Evolutionary conservation across 1,284 basidiomycete species (phyloP), one percentile per base, ranked within the genome.

Genomic region (Leccinum holopus): DNA sequence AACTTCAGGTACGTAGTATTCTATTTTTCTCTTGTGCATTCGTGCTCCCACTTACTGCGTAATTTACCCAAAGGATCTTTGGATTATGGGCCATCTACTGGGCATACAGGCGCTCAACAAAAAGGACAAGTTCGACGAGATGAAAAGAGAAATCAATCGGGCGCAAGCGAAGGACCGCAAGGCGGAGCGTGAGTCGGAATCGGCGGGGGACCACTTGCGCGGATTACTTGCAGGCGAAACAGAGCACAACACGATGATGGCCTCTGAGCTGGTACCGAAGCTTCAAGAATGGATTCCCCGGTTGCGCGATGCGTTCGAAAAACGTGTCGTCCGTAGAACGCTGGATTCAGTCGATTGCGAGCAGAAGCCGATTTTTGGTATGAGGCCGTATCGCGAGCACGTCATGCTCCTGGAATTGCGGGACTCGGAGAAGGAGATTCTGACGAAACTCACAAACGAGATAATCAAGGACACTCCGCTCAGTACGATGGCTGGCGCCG

Each of bases 111-210:
- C 30, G 30, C 30, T 32, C 30, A 32, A 32, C 30, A 32, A 32
- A 32, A 33, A 54, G 16, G 30, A 9, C 9, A 54, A 54, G 25
- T 54, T 33, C 32, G 28, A 61, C 5, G 18, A 54, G 1, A 58
- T 61, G 41, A 61, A 14, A 10, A 30, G 12, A 14, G 33, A 62
- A 28, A 12, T 61, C 5, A 58, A 58, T 33, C 52, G 41, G 5
- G 57, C 56, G 4, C 61, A 58, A 37, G 52, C 52, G 0, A 58
- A 47, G 12, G 61, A 61, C 32, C 41, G 52, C 14, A 53, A 37
- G 18, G 61, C 61, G 1, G 56, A 52, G n/a, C 51, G 21, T 30
- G 51, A 52, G 51, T 52, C 14, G 21, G 51, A 52, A 30, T 28
- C 28, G 10, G 51, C 51, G 30, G 51, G 25, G 4, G 51, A 30